Evolutionary conservation across 148 eudicot species (phyloP), one percentile per base, ranked within the genome.

Genomic region (Diospyros kaki): DNA sequence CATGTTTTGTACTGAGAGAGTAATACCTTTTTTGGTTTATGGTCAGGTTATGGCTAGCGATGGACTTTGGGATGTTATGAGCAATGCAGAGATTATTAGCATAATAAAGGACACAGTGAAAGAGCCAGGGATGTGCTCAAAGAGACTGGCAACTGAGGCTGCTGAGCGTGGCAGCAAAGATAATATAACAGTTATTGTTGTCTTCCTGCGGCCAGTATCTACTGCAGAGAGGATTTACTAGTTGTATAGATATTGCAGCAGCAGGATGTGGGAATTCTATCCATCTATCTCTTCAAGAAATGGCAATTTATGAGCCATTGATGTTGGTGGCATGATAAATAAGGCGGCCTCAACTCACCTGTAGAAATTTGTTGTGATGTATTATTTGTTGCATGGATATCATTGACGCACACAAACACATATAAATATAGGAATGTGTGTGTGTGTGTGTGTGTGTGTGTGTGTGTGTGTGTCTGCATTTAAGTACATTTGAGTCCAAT

Each of bases 21-120:
- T 28, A 28, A 28, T 28, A 28, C 28, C 28, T 28, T 28, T 28
- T 28, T 28, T 28, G 28, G 28, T 63, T 58, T 63, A 10, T 39
- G 17, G 43, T 77, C 81, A 95, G 99, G 97, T 95, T 65, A 89
- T 95, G 90, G 99, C 96, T 40, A 95, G 99, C 70, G 99, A 95
- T 67, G 97, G 99, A 64, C 86, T 95, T 0, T 95, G 99, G 99
- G 98, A 93, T 76, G 93, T 87, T 44, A 71, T 95, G 64, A 89
- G 86, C 83, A 87, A 89, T 59, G 79, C 74, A 72, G 94, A 95
- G 69, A 90, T 87, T 12, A 81, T 86, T 58, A 83, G 83, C 69
- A 90, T 93, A 75, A 88, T 95, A 45, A 85, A 81, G 86, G 94
- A 90, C 85, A 95, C 99, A 0, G 99, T 95, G 13, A 95, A 95